Conservation (phyloP, 2,329 filamentous ascomycete genomes). For the Colletotrichum karsti region DNA sequence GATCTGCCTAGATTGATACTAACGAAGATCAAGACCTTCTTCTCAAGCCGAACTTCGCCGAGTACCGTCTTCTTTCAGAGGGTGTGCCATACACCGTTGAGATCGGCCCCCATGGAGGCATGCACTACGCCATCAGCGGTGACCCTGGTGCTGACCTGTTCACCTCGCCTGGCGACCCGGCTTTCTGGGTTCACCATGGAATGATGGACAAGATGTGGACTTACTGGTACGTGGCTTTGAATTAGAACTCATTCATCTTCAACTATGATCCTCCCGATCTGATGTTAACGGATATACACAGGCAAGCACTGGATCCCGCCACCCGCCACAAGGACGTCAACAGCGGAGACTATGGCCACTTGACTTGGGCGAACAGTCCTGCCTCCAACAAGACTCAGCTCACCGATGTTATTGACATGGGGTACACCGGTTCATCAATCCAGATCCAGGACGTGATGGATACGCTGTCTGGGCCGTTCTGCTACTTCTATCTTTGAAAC, state of each 20-base stretch:
- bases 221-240: conserved; percentile 29
- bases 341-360: conserved; percentile 36
- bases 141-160: conserved; percentile 42
- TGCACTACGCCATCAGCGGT: conserved; percentile 41
- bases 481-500: conserved; percentile 39
- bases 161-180: conserved; percentile 33
- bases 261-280: not conserved
- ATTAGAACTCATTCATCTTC: not conserved
- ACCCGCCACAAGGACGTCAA: conserved; percentile 36
- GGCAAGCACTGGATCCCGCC: conserved; percentile 31
- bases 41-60: conserved; percentile 36
- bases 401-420: conserved; percentile 39
- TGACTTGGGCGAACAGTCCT: conserved; percentile 39
- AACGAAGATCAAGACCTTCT: no score
- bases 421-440: conserved; percentile 35
- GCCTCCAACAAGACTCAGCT: conserved; percentile 33
- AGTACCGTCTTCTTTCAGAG: conserved; percentile 45
- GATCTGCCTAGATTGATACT: no score
- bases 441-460: conserved; percentile 40
- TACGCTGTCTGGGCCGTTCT: conserved; percentile 35
- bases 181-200: conserved; percentile 35
- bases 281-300: not conserved
- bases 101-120: conserved; percentile 41
- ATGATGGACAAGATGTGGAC: conserved; percentile 39
- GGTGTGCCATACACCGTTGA: conserved; percentile 38